Conservation (phyloP, 805 yeast species). For the Allodekkera sacchari region DNA sequence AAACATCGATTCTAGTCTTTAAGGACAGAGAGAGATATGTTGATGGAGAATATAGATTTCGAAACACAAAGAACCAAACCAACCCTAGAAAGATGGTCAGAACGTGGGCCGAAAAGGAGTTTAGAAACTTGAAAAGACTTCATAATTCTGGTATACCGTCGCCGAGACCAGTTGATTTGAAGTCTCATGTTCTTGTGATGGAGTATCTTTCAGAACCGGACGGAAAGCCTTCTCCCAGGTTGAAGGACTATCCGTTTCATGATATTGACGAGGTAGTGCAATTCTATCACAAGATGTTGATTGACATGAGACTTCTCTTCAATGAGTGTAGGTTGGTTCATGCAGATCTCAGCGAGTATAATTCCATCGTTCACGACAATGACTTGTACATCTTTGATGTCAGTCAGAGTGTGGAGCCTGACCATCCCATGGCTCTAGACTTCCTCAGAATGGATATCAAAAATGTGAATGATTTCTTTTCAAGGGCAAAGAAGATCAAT, state of each 20-base stretch:
- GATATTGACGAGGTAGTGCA: slow-evolving; percentile 56
- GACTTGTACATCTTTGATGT: slow-evolving; percentile 87
- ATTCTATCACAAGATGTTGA: slow-evolving; percentile 70
- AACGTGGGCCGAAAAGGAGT: slow-evolving; percentile 98
- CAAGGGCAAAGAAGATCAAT: slow-evolving; percentile 57
- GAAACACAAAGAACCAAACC: slow-evolving; percentile 75
- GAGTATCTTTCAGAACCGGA: slow-evolving; percentile 72
- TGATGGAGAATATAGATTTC: slow-evolving; percentile 89
- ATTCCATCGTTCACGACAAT: slow-evolving; percentile 74
- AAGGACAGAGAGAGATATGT: slow-evolving; percentile 95
- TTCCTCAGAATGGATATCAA: slow-evolving; percentile 96
- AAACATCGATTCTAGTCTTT: slow-evolving; percentile 93
- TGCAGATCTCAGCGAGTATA: slow-evolving; percentile 95
- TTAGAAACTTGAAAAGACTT: slow-evolving; percentile 81
- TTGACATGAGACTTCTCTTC: slow-evolving; percentile 80
- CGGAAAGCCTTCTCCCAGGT: slow-evolving; percentile 86
- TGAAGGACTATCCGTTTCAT: slow-evolving; percentile 73
- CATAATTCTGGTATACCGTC: slow-evolving; percentile 76
- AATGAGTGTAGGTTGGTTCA: slow-evolving; percentile 87
- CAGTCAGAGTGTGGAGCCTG: slow-evolving; percentile 95
- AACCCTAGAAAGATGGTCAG: slow-evolving; percentile 97
- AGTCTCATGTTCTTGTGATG: slow-evolving; percentile 90
- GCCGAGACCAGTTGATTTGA: slow-evolving; percentile 85
- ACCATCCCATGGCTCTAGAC: slow-evolving; percentile 94
- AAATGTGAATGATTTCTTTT: slow-evolving; percentile 84